Conservation (phyloP, 2,329 filamentous ascomycete genomes). For the Botrytis medusae region DNA sequence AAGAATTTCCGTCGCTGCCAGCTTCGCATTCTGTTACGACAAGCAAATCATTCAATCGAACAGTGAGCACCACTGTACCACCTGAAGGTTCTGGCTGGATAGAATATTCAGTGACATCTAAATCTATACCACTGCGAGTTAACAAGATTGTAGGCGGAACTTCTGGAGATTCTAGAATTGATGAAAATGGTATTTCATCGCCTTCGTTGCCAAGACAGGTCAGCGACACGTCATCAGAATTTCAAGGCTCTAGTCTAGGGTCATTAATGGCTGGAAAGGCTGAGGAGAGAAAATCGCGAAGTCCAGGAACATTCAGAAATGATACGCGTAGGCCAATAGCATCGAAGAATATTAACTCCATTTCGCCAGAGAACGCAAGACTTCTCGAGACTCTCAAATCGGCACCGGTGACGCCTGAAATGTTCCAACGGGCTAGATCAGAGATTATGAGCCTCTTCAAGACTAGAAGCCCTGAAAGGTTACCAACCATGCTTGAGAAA, state of each 20-base stretch:
- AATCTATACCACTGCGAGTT: too few species aligned
- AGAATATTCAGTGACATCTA: background rate
- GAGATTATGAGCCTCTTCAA: background rate
- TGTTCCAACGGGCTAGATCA: background rate
- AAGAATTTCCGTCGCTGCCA: background rate
- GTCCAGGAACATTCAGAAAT: background rate
- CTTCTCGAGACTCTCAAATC: background rate
- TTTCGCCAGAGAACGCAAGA: background rate
- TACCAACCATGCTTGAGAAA: too few species aligned
- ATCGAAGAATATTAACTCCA: accelerated
- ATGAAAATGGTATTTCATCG: background rate
- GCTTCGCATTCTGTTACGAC: background rate
- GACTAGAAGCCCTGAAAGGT: background rate
- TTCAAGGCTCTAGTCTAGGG: background rate
- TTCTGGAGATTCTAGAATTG: background rate
- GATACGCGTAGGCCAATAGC: accelerated
- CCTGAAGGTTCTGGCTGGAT: background rate
- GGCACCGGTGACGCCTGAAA: background rate
- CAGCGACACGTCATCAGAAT: background rate
- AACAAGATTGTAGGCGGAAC: background rate
- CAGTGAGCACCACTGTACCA: background rate
- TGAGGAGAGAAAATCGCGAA: background rate
- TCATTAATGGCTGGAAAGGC: background rate
- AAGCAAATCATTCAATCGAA: background rate
- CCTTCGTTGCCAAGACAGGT: background rate